Base-by-base conservation (phyloP, 305 asterid genomes). In the Withania somnifera region DNA sequence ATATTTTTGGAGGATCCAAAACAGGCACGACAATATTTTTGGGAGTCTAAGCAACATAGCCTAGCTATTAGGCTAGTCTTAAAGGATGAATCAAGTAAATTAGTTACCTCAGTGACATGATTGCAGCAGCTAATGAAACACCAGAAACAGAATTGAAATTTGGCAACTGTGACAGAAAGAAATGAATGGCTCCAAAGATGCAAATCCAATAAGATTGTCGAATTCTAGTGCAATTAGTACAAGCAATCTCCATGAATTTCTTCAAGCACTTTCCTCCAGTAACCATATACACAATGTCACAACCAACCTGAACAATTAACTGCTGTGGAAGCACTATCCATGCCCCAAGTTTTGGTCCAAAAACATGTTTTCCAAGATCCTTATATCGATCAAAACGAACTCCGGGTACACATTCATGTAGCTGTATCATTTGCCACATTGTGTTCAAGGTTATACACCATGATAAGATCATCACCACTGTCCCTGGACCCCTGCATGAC, bases 281-380 rank as follows among this genome's bases (percentile, higher is more conserved):
- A 36, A 94, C 99, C 99, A 96, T 92, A 82, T 96, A 96, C 5
- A 96, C 98, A 36, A 96, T 91, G 86, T 94, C 97, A 63, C 97
- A 92, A 7, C 99, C 98, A 6, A 96, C 97, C 84, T 94, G 94
- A 58, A 96, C 99, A 28, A 96, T 91, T 4, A 94, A 91, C 84
- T 96, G 98, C 80, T 94, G 99, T 26, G 99, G 99, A 0, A 96
- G 97, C 57, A 96, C 99, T 26, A 96, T 89, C 98, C 95, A 96
- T 1, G 97, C 83, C 81, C 99, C 98, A 0, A 87, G 86, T 30
- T 79, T 91, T 28, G 92, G 93, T 60, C 99, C 99, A 80, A 94
- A 96, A 0, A 91, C 97, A 73, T 94, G 93, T 17, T 84, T 81
- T 4, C 98, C 98, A 0, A 95, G 92, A 84, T 94, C 98, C 30